Conservation (phyloP, 2,329 filamentous ascomycete species). For the Pseudogymnoascus sp. region DNA sequence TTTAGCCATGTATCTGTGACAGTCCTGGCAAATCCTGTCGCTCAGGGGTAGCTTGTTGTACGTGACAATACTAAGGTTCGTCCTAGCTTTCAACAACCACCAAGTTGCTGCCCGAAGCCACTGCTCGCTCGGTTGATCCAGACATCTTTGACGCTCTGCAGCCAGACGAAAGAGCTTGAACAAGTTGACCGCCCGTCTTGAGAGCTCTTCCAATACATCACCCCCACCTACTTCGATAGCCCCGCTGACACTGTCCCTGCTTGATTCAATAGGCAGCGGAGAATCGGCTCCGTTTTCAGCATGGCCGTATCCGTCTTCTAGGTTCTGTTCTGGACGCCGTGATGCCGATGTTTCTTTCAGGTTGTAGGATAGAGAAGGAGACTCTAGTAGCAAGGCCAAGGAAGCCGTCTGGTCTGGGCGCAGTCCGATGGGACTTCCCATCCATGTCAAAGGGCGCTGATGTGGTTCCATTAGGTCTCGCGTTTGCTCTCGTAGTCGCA, state of each 20-base stretch:
- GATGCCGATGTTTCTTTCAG: background rate
- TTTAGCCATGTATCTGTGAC: conserved; percentile 79
- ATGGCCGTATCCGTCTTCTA: background rate
- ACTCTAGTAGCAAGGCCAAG: background rate
- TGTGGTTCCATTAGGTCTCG: background rate
- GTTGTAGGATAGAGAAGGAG: background rate
- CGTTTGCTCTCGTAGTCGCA: background rate
- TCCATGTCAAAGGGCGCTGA: background rate
- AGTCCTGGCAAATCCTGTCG: conserved; percentile 55
- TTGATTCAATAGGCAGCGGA: background rate
- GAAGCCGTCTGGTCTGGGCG: background rate
- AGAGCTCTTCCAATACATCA: conserved; percentile 62
- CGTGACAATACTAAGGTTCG: conserved; percentile 57
- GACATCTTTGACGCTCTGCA: conserved; percentile 61
- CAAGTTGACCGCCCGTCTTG: conserved; percentile 61
- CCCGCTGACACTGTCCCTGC: background rate
- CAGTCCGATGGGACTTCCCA: background rate
- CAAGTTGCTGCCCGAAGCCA: conserved; percentile 68
- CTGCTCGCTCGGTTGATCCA: conserved; percentile 54
- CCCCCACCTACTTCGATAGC: conserved; percentile 29
- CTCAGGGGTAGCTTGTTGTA: conserved; percentile 51
- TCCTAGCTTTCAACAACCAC: conserved; percentile 83
- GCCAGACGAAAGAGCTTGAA: conserved; percentile 69
- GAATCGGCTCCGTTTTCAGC: background rate
- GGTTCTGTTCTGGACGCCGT: background rate